Conservation (phyloP, 768 basidiomycete species). For the Mycena alexandri region DNA sequence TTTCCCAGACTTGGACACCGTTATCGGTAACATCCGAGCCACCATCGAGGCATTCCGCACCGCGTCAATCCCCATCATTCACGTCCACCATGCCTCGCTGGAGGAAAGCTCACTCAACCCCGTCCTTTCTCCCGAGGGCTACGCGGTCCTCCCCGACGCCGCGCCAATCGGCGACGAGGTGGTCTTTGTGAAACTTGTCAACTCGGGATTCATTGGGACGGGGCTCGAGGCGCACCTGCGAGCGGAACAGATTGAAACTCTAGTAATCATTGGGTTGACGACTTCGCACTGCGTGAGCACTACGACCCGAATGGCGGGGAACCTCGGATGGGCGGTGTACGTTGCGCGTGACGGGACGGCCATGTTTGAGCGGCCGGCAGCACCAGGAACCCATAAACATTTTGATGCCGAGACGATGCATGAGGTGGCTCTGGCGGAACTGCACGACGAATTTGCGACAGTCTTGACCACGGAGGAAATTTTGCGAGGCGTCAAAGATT, state of each 20-base stretch:
- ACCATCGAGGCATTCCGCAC: constrained; percentile 36
- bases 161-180: constrained; percentile 34
- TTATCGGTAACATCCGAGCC: constrained; percentile 23
- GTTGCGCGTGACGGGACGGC: constrained; percentile 41
- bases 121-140: constrained; percentile 32
- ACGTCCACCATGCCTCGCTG: constrained; percentile 40
- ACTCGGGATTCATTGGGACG: constrained; percentile 45
- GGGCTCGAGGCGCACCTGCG: constrained; percentile 40
- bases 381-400: constrained; percentile 30
- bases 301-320: constrained; percentile 42
- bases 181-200: constrained; percentile 42
- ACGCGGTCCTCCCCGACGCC: constrained; percentile 32
- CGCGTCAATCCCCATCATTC: constrained; percentile 37
- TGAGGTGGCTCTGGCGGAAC: constrained; percentile 39
- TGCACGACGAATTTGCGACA: constrained; percentile 44
- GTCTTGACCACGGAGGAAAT: constrained; percentile 38
- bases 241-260: constrained; percentile 31
- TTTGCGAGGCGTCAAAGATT: constrained; percentile 7
- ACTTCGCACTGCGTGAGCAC: constrained; percentile 43
- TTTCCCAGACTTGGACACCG: constrained; percentile 16
- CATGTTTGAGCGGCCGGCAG: constrained; percentile 37
- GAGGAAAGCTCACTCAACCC: constrained; percentile 32
- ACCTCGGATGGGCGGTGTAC: constrained; percentile 41
- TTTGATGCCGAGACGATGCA: constrained; percentile 43
- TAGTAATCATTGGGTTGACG: constrained; percentile 41